Percentiles rank a stretch among this genome's conserved stretches.
phyloP scores from a whole-genome alignment of 331 rosid genomes.

The Ulmus americana region DNA sequence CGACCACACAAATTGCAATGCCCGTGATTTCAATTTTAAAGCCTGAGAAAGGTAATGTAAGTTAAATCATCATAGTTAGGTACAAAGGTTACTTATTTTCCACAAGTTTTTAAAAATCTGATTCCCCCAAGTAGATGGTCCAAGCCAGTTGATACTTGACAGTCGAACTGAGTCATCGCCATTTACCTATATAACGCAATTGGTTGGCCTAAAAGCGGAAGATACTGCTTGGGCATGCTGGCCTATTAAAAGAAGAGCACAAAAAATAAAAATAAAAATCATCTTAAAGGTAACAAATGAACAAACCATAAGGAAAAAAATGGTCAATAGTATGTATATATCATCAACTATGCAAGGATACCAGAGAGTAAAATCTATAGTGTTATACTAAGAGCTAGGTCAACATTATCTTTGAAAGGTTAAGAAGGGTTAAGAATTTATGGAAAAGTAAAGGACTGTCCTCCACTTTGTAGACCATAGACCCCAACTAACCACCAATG shows the following conservation, averaged over 20 bases:
- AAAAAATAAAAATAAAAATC: constrained; percentile 24
- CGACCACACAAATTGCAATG: too few species aligned
- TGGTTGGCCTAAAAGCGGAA: constrained; percentile 85
- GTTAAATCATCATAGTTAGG: background rate
- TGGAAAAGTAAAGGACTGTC: background rate
- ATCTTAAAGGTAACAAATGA: constrained; percentile 14
- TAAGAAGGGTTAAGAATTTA: background rate
- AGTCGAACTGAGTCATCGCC: constrained; percentile 4
- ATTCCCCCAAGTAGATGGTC: background rate
- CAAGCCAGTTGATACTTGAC: constrained; percentile 7
- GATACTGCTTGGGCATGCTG: constrained; percentile 93
- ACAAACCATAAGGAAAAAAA: constrained; percentile 1
- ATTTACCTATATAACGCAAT: constrained; percentile 78
- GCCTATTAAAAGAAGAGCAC: constrained; percentile 42
- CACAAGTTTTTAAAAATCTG: background rate
- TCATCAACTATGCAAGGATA: background rate
- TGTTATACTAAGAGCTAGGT: background rate
- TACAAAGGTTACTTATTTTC: background rate
- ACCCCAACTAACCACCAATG: too few species aligned
- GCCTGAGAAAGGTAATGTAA: background rate
- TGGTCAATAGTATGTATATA: too few species aligned
- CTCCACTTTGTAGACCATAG: background rate
- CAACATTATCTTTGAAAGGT: background rate
- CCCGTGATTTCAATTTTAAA: background rate
- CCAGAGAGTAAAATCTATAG: background rate